A percentile compares a stretch with the other conserved stretches of the same genome.
phyloP scores from a whole-genome alignment of 495 filamentous ascomycete genomes.

The Chaetomium cochliodes region DNA sequence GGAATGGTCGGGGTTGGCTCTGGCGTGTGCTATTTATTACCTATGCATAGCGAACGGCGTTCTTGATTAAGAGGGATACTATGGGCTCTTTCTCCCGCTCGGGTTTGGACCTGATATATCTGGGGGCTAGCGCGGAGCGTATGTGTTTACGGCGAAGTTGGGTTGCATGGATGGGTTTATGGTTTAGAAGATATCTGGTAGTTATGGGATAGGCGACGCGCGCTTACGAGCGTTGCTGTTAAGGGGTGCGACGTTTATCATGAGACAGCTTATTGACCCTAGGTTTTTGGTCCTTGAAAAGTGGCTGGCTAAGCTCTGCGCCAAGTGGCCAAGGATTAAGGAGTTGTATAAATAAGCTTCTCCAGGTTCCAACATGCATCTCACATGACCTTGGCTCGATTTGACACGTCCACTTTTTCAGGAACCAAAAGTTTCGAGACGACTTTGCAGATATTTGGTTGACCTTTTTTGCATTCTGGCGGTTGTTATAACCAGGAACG shows the following conservation, averaged over 20 bases:
- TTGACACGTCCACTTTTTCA: not conserved
- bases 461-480: too few relatives aligned
- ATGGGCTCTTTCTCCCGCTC: not conserved
- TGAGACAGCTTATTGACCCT: not conserved
- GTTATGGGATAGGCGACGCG: not conserved
- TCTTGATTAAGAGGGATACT: not conserved
- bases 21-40: not conserved
- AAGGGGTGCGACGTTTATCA: not conserved
- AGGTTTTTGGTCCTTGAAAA: not conserved
- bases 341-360: not conserved
- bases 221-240: not conserved
- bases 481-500: too few relatives aligned
- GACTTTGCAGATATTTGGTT: too few relatives aligned
- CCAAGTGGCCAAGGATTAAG: not conserved
- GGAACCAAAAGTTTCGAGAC: not conserved
- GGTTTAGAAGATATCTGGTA: not conserved
- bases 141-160: not conserved
- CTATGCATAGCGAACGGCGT: constrained; percentile 18
- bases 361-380: not conserved
- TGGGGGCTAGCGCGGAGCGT: constrained; percentile 1
- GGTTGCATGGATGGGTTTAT: not conserved
- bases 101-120: not conserved
- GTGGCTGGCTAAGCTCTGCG: not conserved
- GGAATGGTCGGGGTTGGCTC: not conserved
- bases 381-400: not conserved